These are phyloP conservation scores for Talaromyces sp. DNA, from an alignment of 2,329 filamentous ascomycete species.

Conservation along the genomic window DNA sequence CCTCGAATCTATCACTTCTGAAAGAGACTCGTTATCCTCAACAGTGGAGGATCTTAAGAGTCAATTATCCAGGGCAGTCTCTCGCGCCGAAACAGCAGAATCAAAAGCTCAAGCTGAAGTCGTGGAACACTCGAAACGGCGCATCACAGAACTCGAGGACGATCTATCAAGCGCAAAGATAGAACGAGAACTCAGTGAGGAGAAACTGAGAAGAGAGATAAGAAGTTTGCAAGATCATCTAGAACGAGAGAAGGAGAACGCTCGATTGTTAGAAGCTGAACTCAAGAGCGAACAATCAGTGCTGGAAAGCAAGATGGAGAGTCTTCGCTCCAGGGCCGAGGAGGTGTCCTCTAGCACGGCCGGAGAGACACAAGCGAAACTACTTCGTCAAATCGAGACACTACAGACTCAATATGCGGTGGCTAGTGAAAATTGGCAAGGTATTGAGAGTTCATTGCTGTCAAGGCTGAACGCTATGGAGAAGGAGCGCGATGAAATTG, in stretches of 20 bases:
- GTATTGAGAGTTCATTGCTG: slow-evolving; percentile 82
- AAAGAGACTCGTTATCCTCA: slow-evolving; percentile 61
- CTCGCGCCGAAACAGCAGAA: slow-evolving; percentile 65
- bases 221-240: slow-evolving; percentile 69
- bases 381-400: slow-evolving; percentile 90
- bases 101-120: slow-evolving; percentile 64
- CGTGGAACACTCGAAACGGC: slow-evolving; percentile 62
- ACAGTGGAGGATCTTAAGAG: slow-evolving; percentile 65
- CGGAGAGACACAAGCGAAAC: slow-evolving; percentile 81
- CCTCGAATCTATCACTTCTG: slow-evolving; percentile 59
- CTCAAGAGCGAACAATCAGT: slow-evolving; percentile 71
- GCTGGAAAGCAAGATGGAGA: slow-evolving; percentile 85
- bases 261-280: slow-evolving; percentile 67
- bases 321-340: slow-evolving; percentile 78
- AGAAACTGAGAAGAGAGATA: slow-evolving; percentile 67
- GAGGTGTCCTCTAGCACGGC: slow-evolving; percentile 79
- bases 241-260: slow-evolving; percentile 67
- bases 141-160: slow-evolving; percentile 55
- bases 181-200: slow-evolving; percentile 71
- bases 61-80: slow-evolving; percentile 65
- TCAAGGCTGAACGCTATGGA: slow-evolving; percentile 74
- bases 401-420: slow-evolving; percentile 92
- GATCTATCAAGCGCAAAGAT: slow-evolving; percentile 64
- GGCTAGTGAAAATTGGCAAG: slow-evolving; percentile 96
- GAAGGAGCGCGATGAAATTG: slow-evolving; percentile 84